Evolutionary conservation across 148 eudicot species (phyloP), one percentile per base, ranked within the genome.

Genomic region (Pharnaceum exiguum): DNA sequence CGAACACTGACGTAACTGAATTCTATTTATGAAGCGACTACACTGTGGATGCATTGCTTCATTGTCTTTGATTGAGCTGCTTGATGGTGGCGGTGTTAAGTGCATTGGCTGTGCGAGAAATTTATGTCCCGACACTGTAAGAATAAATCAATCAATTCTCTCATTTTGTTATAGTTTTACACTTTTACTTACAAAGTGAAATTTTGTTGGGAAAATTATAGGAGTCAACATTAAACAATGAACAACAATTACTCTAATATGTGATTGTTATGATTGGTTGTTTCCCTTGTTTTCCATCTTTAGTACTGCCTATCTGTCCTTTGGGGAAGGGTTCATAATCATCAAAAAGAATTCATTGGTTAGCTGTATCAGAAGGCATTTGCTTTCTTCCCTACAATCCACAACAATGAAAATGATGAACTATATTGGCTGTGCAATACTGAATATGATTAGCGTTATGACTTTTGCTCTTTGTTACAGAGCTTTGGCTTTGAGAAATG

Each of bases 21-120:
- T 47, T 65, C 67, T 60, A 19, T 65, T 17, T 61, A 64, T 59
- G 35, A 89, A 93, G 99, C 85, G 72, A 51, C 91, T 93, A 51
- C 99, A 93, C 74, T 93, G 99, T 73, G 99, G 99, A 69, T 93
- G 99, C 76, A 80, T 93, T 71, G 89, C 91, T 75, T 93, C 96
- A 13, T 66, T 73, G 68, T 56, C 86, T 61, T 85, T 80, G 62
- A 71, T 93, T 21, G 95, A 81, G 79, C 70, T 93, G 60, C 84
- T 93, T 35, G 96, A 93, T 63, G 63, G 75, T 42, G 95, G 91
- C 69, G 99, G 99, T 42, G 89, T 93, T 24, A 85, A 68, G 52
- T 93, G 99, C 69, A 59, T 65, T 48, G 71, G 45, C 66, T 93
- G 98, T 68, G 63, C 70, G 66, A 81, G 63, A 50, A 75, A 53